A percentile compares a stretch with the other conserved stretches of the same genome.
Evolutionary conservation across 306 rosid species (phyloP).

Genomic region (Cucurbita pepo): DNA sequence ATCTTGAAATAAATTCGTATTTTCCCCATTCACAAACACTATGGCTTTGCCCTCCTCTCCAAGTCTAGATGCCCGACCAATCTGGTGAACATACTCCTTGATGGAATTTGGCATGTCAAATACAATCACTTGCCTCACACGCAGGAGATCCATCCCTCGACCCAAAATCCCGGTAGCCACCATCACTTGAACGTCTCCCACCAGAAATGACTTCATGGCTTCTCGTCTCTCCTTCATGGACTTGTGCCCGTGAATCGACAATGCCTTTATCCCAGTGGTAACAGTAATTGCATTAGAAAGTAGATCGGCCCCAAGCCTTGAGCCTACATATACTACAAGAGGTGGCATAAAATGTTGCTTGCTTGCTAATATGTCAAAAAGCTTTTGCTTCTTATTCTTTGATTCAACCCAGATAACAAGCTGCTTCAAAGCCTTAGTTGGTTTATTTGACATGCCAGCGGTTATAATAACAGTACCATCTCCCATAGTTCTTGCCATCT

Average conservation of each 20-base stretch:
- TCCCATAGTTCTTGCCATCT: slow-evolving; percentile 42
- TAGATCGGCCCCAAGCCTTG: slow-evolving; percentile 78
- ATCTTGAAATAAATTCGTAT: slow-evolving; percentile 45
- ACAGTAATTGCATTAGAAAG: slow-evolving; percentile 59
- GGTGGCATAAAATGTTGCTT: slow-evolving; percentile 75
- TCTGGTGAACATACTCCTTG: slow-evolving; percentile 69
- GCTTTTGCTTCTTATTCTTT: slow-evolving; percentile 67
- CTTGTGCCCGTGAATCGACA: slow-evolving; percentile 75
- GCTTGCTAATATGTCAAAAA: slow-evolving; percentile 56
- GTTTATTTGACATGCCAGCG: slow-evolving; percentile 52
- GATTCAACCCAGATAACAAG: slow-evolving; percentile 70
- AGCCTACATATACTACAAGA: slow-evolving; percentile 45
- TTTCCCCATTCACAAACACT: slow-evolving; percentile 55
- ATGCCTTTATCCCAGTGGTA: slow-evolving; percentile 44
- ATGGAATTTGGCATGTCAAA: slow-evolving; percentile 82
- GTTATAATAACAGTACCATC: slow-evolving; percentile 31
- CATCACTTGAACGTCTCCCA: slow-evolving; percentile 58
- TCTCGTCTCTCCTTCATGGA: slow-evolving; percentile 76
- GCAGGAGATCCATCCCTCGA: slow-evolving; percentile 61
- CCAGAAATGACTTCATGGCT: slow-evolving; percentile 45
- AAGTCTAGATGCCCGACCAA: slow-evolving; percentile 82
- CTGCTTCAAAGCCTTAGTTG: slow-evolving; percentile 71
- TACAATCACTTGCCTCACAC: slow-evolving; percentile 63
- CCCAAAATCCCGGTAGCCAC: slow-evolving; percentile 87
- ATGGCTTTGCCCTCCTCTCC: slow-evolving; percentile 72